Conservation (phyloP, 805 yeast genomes). For the Pichia membranifaciens region DNA sequence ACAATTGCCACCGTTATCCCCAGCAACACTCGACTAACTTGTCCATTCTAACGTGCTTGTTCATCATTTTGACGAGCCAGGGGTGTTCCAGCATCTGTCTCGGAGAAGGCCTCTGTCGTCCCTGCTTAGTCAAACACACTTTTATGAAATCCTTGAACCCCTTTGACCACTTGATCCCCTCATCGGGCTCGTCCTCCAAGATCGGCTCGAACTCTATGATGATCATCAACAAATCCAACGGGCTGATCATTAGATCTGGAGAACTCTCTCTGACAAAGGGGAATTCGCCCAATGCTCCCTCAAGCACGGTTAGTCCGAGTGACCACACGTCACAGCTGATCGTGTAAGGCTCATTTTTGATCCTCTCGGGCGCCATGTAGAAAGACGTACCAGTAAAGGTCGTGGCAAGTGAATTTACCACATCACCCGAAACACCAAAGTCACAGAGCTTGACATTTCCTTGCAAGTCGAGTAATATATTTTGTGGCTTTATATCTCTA, state of each 20-base stretch:
- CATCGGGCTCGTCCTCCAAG: slow-evolving; percentile 68
- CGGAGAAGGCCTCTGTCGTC: slow-evolving; percentile 81
- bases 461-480: slow-evolving; percentile 63
- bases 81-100: slow-evolving; percentile 91
- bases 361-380: slow-evolving; percentile 98
- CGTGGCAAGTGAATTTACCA: slow-evolving; percentile 89
- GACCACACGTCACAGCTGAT: slow-evolving; percentile 98
- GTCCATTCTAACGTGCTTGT: slow-evolving; percentile 74
- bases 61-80: slow-evolving; percentile 78
- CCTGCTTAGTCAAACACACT: slow-evolving; percentile 76
- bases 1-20: slow-evolving; percentile 30
- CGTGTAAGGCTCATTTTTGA: slow-evolving; percentile 90
- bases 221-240: slow-evolving; percentile 78
- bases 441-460: slow-evolving; percentile 94
- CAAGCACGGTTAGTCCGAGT: slow-evolving; percentile 82
- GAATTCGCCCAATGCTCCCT: slow-evolving; percentile 88
- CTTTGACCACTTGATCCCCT: slow-evolving; percentile 73
- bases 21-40: slow-evolving; percentile 74
- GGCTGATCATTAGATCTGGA: slow-evolving; percentile 48
- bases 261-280: slow-evolving; percentile 50
- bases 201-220: slow-evolving; percentile 80
- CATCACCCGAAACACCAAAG: slow-evolving; percentile 97
- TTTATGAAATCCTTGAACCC: slow-evolving; percentile 78
- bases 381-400: slow-evolving; percentile 97
- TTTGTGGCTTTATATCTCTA: slow-evolving; percentile 94